phyloP scores from a whole-genome alignment of 768 basidiomycete genomes.

The Leccinum broughii region DNA sequence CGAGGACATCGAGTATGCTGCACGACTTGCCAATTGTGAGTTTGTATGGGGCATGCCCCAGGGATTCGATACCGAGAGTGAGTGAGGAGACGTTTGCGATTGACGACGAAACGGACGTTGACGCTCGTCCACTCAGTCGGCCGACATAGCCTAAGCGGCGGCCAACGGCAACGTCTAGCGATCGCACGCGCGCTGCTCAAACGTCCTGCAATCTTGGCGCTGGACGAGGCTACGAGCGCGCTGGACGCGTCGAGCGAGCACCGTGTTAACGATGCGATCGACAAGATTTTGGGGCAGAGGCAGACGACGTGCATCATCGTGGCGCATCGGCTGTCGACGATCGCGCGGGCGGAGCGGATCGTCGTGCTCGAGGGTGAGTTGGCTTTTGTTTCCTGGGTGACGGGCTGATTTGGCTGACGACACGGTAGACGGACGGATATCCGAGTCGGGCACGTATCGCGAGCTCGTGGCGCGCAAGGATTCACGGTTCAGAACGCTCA shows the following conservation, averaged over 20 bases:
- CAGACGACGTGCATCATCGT: conserved; percentile 89
- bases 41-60: conserved; percentile 94
- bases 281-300: conserved; percentile 75
- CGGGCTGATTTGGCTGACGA: not conserved
- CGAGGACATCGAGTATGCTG: conserved; percentile 84
- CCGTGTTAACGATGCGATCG: conserved; percentile 83
- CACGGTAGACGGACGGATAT: conserved; percentile 65
- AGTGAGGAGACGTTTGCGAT: conserved; percentile 24
- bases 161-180: conserved; percentile 78
- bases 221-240: conserved; percentile 90
- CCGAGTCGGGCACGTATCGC: conserved; percentile 80
- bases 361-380: too few relatives aligned
- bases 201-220: conserved; percentile 82
- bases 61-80: conserved; percentile 92
- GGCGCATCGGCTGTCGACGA: conserved; percentile 83
- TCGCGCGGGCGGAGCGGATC: too few relatives aligned
- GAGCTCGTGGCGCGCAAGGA: conserved; percentile 69
- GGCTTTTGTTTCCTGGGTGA: not conserved
- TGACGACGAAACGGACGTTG: not conserved
- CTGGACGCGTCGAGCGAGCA: conserved; percentile 89
- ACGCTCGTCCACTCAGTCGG: conserved; percentile 19
- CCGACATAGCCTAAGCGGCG: conserved; percentile 46
- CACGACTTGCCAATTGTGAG: conserved; percentile 91
- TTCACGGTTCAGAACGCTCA: conserved; percentile 81
- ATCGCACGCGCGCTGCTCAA: conserved; percentile 87